These are phyloP conservation scores for Collybia mongolica DNA, from an alignment of 768 basidiomycete species.

Conservation along the genomic window DNA sequence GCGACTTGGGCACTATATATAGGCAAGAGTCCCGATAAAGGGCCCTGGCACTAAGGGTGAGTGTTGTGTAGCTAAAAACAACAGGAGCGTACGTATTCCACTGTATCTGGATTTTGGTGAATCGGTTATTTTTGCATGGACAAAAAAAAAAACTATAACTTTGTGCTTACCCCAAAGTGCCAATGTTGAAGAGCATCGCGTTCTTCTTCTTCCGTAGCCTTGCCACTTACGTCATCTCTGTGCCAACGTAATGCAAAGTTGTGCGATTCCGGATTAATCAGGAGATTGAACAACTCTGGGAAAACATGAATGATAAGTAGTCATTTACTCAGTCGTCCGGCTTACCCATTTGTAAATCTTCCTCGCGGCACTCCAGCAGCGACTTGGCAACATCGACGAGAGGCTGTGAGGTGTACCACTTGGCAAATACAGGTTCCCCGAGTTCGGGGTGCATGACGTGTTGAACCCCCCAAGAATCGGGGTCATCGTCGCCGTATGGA, in stretches of 20 bases:
- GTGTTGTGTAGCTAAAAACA: background rate
- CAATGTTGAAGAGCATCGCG: constrained; percentile 50
- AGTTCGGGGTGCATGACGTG: constrained; percentile 81
- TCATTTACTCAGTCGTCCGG: background rate
- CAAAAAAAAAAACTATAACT: background rate
- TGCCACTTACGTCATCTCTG: constrained; percentile 68
- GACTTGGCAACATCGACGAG: constrained; percentile 41
- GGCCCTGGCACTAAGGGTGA: constrained; percentile 40
- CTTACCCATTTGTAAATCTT: constrained; percentile 73
- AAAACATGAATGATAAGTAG: background rate
- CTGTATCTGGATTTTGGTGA: constrained; percentile 49
- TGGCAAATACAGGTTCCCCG: constrained; percentile 53
- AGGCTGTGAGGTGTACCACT: constrained; percentile 63
- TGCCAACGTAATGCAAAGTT: constrained; percentile 80
- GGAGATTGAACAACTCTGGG: constrained; percentile 71
- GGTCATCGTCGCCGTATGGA: constrained; percentile 55
- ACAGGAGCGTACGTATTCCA: constrained; percentile 71
- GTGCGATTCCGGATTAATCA: constrained; percentile 65
- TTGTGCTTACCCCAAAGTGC: constrained; percentile 61
- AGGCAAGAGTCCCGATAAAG: constrained; percentile 69
- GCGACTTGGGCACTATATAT: constrained; percentile 69
- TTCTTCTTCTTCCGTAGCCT: constrained; percentile 62
- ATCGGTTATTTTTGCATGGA: background rate
- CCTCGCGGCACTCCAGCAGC: constrained; percentile 55
- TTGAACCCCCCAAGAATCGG: constrained; percentile 81